Evolutionary conservation across 805 yeast species (phyloP).

Genomic region (Metschnikowia picachoensis): DNA sequence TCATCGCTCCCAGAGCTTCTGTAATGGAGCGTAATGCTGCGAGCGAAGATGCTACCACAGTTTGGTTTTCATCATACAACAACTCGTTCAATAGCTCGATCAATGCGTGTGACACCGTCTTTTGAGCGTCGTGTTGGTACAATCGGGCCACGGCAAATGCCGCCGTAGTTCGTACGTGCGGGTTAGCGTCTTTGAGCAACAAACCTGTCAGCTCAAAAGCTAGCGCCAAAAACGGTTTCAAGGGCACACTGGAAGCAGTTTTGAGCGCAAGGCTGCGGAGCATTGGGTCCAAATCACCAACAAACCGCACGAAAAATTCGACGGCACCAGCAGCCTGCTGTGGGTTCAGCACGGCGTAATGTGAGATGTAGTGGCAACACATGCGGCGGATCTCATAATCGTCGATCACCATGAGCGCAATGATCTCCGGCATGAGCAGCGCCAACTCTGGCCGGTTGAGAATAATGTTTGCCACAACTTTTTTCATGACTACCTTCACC

Average conservation of each 20-base stretch:
- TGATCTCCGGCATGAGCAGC: constrained; percentile 59
- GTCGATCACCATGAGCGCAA: constrained; percentile 45
- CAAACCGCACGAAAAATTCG: constrained; percentile 52
- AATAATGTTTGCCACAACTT: constrained; percentile 78
- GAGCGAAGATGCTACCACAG: constrained; percentile 68
- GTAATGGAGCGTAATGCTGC: constrained; percentile 64
- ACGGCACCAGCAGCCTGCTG: constrained; percentile 53
- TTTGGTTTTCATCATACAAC: constrained; percentile 53
- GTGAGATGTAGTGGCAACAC: constrained; percentile 62
- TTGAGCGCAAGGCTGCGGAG: constrained; percentile 60
- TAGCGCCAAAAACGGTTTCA: constrained; percentile 47
- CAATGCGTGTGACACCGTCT: constrained; percentile 42
- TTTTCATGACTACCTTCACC: constrained; percentile 48
- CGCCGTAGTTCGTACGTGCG: constrained; percentile 65
- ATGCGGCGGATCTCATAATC: constrained; percentile 71
- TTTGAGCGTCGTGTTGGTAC: constrained; percentile 50
- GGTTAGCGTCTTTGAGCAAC: constrained; percentile 44
- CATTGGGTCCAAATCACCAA: constrained; percentile 43
- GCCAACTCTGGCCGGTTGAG: constrained; percentile 78
- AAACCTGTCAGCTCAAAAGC: constrained; percentile 39
- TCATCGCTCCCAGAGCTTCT: constrained; percentile 48
- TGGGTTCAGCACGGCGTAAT: constrained; percentile 58
- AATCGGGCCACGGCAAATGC: constrained; percentile 65
- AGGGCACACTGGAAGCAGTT: constrained; percentile 58
- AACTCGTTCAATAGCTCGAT: constrained; percentile 47